A percentile compares a stretch with the other conserved stretches of the same genome.
phyloP scores from a whole-genome alignment of 306 rosid genomes.

The Vigna mungo region DNA sequence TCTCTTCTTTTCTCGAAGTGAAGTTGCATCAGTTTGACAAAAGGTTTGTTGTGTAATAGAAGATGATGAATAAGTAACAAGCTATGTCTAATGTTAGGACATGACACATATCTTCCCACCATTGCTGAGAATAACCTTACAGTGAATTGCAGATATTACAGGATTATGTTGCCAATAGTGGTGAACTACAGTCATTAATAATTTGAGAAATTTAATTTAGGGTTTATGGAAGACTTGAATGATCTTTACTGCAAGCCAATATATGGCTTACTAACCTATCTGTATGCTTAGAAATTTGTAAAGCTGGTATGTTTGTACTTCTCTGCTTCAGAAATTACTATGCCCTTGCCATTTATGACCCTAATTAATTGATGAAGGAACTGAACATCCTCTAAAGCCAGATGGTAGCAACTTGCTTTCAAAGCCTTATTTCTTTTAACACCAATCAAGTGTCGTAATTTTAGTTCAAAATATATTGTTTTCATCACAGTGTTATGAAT shows the following conservation, averaged over 20 bases:
- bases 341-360: slow-evolving; percentile 3
- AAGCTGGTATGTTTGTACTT: slow-evolving; percentile 9
- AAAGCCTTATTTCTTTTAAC: background rate
- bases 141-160: slow-evolving; percentile 13
- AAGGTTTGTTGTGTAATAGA: background rate
- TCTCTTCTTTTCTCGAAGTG: slow-evolving; percentile 42
- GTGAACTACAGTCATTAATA: background rate
- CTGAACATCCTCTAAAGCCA: background rate
- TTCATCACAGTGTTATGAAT: background rate
- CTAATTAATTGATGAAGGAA: background rate
- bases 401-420: background rate
- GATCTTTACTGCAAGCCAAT: background rate
- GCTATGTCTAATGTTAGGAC: background rate
- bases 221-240: slow-evolving; percentile 1
- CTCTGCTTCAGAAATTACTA: slow-evolving; percentile 20
- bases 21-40: slow-evolving; percentile 43
- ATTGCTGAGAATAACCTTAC: background rate
- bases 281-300: background rate
- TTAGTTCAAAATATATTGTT: slow-evolving; percentile 10
- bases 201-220: background rate
- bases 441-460: slow-evolving; percentile 2
- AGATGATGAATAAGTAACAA: slow-evolving; percentile 3
- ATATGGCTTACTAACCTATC: background rate
- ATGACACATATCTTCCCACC: background rate
- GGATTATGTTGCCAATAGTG: background rate